phyloP scores from a whole-genome alignment of 805 yeast genomes.

The Metschnikowia amazonensis region DNA sequence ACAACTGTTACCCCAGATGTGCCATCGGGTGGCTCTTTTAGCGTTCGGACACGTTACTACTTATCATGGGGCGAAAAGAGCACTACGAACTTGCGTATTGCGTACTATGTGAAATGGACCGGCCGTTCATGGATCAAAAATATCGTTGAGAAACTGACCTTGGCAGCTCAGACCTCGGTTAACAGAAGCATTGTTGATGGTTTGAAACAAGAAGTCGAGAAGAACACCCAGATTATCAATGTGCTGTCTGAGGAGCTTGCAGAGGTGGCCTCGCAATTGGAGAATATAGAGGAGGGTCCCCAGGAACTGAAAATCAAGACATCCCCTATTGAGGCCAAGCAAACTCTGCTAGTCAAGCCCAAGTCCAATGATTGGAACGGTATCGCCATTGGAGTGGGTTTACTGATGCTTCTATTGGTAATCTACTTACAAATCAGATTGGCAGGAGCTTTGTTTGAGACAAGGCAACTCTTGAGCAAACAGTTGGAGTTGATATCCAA shows the following conservation, averaged over 20 bases:
- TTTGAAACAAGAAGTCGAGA: constrained; percentile 36
- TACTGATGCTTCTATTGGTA: neutral
- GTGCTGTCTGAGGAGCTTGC: neutral
- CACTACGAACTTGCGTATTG: constrained; percentile 54
- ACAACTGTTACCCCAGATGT: constrained; percentile 69
- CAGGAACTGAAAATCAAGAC: neutral
- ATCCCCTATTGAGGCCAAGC: neutral
- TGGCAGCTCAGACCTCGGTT: constrained; percentile 67
- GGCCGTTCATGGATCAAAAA: constrained; percentile 80
- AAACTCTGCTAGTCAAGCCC: neutral
- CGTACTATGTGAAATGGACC: constrained; percentile 83
- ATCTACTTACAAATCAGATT: constrained; percentile 8
- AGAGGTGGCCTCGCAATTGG: neutral
- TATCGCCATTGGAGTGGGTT: neutral
- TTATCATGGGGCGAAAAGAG: constrained; percentile 72
- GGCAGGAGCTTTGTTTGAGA: constrained; percentile 3
- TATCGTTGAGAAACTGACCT: constrained; percentile 70
- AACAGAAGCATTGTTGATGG: constrained; percentile 49
- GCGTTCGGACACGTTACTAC: constrained; percentile 67
- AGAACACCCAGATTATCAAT: constrained; percentile 8
- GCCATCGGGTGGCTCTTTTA: constrained; percentile 84
- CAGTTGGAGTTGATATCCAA: constrained; percentile 10
- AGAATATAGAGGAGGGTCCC: neutral
- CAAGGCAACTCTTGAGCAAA: constrained; percentile 8
- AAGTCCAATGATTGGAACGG: neutral